Evolutionary conservation across 192 early-diverging fungal genomes (phyloP), one percentile per base, ranked within the genome.

Genomic region (Coemansia sp.): DNA sequence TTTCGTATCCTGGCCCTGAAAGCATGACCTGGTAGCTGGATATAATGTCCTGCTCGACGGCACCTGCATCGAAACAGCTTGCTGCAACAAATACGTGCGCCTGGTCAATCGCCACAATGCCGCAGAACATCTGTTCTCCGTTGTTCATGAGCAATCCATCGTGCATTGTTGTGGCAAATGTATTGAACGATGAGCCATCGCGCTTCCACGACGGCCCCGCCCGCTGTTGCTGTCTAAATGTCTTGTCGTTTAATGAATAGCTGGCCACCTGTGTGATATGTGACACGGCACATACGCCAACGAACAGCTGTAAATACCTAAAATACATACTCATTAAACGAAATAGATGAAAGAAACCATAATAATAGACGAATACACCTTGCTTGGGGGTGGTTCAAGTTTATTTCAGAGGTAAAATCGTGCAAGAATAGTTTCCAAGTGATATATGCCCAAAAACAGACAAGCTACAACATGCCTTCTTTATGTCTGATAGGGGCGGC

Each of bases 21-120:
- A 62, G 37, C 19, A 50, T 34, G 17, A 52, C 61, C 30, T 62
- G 50, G 37, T 62, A 62, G 10, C n/a, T 29, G 1, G 34, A 20
- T 41, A 34, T 41, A 15, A 50, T 22, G 28, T 23, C 27, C 15
- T 55, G 36, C 29, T 33, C 59, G 1, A 25, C 20, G 22, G 22
- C 17, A 2, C n/a, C 52, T 0, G 14, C 22, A 17, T 42, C 61
- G 27, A 62, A 54, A 52, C 61, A 62, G 29, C 36, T 42, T 19
- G 61, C 61, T 27, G 61, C 61, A n/a, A 62, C 61, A 62, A 62
- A 62, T 20, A 48, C 61, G 31, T 52, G 48, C 23, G 19, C 25
- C 3, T 53, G 9, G 29, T 37, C 50, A 36, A 38, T 36, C 38
- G 61, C 37, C 0, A 62, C 50, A 20, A 54, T 40, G 4, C 36